A percentile compares a stretch with the other conserved stretches of the same genome.
phyloP scores from a whole-genome alignment of 495 filamentous ascomycete genomes.

The Hypoxylon trugodes region DNA sequence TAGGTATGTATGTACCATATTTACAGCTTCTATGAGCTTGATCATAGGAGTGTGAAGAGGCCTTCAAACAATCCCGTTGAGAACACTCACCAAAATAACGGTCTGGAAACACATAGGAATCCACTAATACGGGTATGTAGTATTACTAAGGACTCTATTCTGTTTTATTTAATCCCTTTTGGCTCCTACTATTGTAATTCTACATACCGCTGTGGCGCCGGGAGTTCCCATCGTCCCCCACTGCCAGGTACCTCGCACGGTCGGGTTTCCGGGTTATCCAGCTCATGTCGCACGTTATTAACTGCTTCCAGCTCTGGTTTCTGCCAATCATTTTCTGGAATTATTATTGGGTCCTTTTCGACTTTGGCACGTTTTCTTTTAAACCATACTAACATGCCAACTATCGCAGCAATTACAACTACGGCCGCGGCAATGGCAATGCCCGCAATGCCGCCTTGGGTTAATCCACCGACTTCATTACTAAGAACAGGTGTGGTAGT shows the following conservation, averaged over 20 bases:
- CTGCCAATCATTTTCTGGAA: not conserved
- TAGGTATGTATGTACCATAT: no score
- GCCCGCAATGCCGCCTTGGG: constrained; percentile 39
- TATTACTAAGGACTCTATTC: no score
- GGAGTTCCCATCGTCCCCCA: not conserved
- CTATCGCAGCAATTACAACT: constrained; percentile 6
- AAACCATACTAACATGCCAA: not conserved
- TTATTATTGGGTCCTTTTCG: not conserved
- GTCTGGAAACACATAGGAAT: no score
- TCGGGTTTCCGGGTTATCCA: not conserved
- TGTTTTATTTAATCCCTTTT: no score
- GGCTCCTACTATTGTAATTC: not conserved
- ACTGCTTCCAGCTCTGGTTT: constrained; percentile 2
- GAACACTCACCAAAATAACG: no score
- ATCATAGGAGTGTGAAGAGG: no score
- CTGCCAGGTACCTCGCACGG: not conserved
- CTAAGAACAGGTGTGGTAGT: constrained; percentile 18
- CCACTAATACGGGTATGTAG: no score
- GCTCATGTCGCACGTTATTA: not conserved
- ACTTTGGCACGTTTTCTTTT: not conserved
- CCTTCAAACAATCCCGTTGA: no score
- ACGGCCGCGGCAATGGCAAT: constrained; percentile 37
- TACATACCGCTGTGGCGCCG: not conserved
- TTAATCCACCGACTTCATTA: no score
- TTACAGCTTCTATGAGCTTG: no score